Base-by-base conservation (phyloP, 1,284 basidiomycete species). In the Blastosporella zonata region DNA sequence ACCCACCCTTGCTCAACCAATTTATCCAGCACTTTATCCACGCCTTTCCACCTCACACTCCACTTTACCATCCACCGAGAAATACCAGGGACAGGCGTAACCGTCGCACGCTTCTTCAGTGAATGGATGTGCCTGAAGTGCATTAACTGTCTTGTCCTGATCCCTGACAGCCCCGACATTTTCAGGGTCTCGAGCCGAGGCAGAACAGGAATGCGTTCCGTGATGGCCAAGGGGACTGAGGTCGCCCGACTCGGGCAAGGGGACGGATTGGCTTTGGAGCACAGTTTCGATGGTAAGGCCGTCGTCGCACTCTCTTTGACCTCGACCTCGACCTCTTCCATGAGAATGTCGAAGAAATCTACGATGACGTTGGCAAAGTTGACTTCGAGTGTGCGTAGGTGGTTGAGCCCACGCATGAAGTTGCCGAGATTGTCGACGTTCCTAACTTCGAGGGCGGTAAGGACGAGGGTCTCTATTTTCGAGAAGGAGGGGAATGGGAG, bases 401-500 rank as follows among this genome's bases (percentile, higher is more conserved):
- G 62, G 3, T 56, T 55, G 15, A 73, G 53, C 6, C 66, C 56
- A 43, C 56, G 57, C 8, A 81, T 60, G 23, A 81, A 63, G 18
- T 50, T 55, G 22, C 59, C 61, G 68, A 74, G 78, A 45, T 60
- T 67, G 27, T 48, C 56, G 18, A 56, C 46, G 47, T n/a, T n/a
- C n/a, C 52, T 64, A 59, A 78, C 80, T 34, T 73, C 68, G 12
- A 82, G 66, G 9, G 74, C 73, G 5, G 66, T 64, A 31, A 82
- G 64, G 28, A 66, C 62, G 18, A 81, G 69, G 3, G 61, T 61
- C 41, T 75, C 67, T 35, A 79, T 67, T 15, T 51, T 58, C 6
- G 49, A 42, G 18, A 71, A 55, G 10, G 55, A 56, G 1, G 65
- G 58, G 35, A 62, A 66, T 57, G 64, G 73, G 58, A 50, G 50